These are phyloP conservation scores for Podaxis carcinomalis DNA, from an alignment of 768 basidiomycete genomes.

Conservation along the genomic window DNA sequence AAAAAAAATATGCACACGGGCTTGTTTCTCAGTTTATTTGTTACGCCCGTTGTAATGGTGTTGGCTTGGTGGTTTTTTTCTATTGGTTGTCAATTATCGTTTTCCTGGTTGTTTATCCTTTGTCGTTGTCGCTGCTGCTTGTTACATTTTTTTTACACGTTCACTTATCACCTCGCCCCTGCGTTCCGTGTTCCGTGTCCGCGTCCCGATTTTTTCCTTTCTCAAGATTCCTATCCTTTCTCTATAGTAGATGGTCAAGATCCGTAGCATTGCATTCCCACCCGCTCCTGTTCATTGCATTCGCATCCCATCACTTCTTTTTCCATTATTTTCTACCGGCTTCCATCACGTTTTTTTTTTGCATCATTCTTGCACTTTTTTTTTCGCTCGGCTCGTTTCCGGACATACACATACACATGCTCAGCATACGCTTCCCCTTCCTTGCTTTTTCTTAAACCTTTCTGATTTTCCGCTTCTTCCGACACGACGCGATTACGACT, in stretches of 20 bases:
- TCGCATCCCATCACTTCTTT: not conserved
- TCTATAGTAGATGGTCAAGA: not conserved
- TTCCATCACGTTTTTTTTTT: conserved; percentile 6
- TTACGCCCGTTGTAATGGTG: not conserved
- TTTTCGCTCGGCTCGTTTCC: not conserved
- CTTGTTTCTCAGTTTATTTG: not conserved
- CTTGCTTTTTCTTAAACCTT: conserved; percentile 6
- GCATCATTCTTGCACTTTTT: conserved; percentile 1
- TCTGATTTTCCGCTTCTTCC: conserved; percentile 3
- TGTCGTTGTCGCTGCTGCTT: conserved; percentile 7
- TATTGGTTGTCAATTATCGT: conserved; percentile 6
- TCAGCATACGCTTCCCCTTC: not conserved
- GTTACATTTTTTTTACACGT: not conserved
- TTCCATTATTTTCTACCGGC: not conserved
- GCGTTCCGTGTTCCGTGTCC: not conserved
- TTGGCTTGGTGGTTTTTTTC: not conserved
- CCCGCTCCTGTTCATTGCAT: not conserved
- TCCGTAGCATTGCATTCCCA: not conserved
- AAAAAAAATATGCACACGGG: not conserved
- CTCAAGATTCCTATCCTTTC: not conserved
- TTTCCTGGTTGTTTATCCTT: conserved; percentile 1
- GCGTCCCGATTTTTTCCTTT: not conserved
- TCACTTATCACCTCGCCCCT: not conserved
- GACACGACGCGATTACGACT: conserved; percentile 8
- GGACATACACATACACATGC: not conserved